These are phyloP conservation scores for Phytophthora chlamydospora DNA, from an alignment of 352 stramenopile species.

Conservation along the genomic window DNA sequence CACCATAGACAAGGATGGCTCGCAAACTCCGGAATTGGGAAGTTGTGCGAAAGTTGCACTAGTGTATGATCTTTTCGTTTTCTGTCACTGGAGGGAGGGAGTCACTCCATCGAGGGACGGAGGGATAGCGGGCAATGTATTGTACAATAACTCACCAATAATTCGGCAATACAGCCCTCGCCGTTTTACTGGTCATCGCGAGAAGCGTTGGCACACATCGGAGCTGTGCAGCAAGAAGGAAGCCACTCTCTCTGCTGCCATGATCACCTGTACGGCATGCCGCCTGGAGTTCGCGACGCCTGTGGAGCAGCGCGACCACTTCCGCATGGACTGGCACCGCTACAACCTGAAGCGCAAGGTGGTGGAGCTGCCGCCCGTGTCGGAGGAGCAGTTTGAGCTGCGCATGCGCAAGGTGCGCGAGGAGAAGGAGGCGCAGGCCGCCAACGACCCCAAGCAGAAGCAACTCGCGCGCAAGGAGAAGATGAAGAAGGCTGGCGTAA, in stretches of 20 bases:
- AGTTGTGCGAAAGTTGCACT: constrained; percentile 27
- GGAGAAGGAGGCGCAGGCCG: constrained; percentile 58
- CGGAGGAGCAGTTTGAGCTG: constrained; percentile 84
- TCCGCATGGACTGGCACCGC: constrained; percentile 97
- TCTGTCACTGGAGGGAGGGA: too few relatives aligned
- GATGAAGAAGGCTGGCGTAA: constrained; percentile 70
- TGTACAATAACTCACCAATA: too few relatives aligned
- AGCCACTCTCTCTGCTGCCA: constrained; percentile 33
- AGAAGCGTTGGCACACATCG: background rate
- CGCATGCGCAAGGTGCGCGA: constrained; percentile 78
- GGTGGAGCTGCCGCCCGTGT: constrained; percentile 92
- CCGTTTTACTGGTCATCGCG: too few relatives aligned
- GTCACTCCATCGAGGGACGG: too few relatives aligned
- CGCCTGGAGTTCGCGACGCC: constrained; percentile 67
- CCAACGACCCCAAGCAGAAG: constrained; percentile 78
- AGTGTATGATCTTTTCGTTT: constrained; percentile 2
- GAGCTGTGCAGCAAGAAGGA: background rate
- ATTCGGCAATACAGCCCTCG: too few relatives aligned
- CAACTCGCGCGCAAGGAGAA: constrained; percentile 69
- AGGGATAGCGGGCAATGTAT: background rate
- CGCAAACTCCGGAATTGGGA: constrained; percentile 20
- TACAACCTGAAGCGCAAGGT: constrained; percentile 98
- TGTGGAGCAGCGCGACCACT: constrained; percentile 87
- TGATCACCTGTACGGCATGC: constrained; percentile 88
- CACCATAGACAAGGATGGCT: constrained; percentile 26